Evolutionary conservation across 2,329 filamentous ascomycete genomes (phyloP).

Genomic region (Huntiella abstrusa): DNA sequence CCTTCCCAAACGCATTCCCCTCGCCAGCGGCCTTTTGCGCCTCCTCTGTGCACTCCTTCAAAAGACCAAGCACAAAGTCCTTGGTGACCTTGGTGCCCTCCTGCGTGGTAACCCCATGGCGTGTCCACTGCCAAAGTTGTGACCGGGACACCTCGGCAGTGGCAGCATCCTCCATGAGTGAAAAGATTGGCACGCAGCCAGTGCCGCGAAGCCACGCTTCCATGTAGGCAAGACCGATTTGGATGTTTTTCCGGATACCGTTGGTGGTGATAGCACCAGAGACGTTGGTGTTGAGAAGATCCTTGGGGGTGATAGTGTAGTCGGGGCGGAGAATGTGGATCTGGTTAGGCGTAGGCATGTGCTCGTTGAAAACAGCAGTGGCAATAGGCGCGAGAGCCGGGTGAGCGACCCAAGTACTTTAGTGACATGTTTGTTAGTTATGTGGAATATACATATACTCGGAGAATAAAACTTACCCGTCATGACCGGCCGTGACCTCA

Average conservation of each 20-base stretch:
- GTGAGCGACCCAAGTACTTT: constrained; percentile 81
- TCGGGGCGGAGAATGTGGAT: constrained; percentile 81
- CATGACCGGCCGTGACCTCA: constrained; percentile 86
- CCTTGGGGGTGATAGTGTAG: constrained; percentile 66
- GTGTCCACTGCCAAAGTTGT: constrained; percentile 94
- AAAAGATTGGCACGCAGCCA: constrained; percentile 95
- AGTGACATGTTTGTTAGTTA: constrained; percentile 1
- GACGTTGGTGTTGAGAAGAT: constrained; percentile 95
- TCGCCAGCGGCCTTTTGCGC: constrained; percentile 56
- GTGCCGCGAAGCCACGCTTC: constrained; percentile 92
- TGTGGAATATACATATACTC: not conserved
- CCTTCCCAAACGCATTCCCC: constrained; percentile 82
- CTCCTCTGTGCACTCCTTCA: constrained; percentile 68
- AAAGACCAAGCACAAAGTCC: constrained; percentile 66
- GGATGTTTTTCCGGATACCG: constrained; percentile 92
- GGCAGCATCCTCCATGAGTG: constrained; percentile 93
- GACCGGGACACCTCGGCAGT: constrained; percentile 89
- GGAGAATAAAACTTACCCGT: constrained; percentile 29
- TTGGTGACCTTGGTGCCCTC: constrained; percentile 91
- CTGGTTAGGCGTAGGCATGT: constrained; percentile 98
- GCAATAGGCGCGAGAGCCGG: constrained; percentile 79
- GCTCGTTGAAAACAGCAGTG: constrained; percentile 82
- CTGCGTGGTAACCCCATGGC: constrained; percentile 50
- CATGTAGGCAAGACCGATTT: constrained; percentile 95
- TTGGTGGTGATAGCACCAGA: constrained; percentile 82